Conservation (phyloP, 352 stramenopile genomes). For the Phytophthora vignae region DNA sequence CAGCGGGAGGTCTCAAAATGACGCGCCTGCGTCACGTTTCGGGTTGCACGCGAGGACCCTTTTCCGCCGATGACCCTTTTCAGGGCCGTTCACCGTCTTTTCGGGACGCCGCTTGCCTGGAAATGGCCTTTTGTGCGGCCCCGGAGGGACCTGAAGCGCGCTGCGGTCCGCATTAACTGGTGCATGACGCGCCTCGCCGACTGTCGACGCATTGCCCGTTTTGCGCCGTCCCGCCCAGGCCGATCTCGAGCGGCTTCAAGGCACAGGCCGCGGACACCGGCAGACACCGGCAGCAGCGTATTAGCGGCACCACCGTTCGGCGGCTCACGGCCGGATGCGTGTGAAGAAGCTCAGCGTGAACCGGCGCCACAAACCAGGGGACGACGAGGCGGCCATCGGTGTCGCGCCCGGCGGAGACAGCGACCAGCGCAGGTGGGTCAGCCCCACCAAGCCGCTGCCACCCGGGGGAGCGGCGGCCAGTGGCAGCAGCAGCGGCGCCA, state of each 20-base stretch:
- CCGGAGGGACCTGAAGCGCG: too few species aligned
- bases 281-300: too few species aligned
- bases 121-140: too few species aligned
- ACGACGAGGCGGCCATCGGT: slow-evolving; percentile 54
- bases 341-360: slow-evolving; percentile 81
- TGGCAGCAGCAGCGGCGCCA: slow-evolving; percentile 42
- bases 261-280: too few species aligned
- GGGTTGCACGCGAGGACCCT: slow-evolving; percentile 14
- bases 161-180: not conserved
- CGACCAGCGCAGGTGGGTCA: slow-evolving; percentile 52
- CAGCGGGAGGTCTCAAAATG: slow-evolving; percentile 15
- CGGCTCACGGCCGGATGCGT: slow-evolving; percentile 54
- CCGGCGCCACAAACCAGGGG: slow-evolving; percentile 67
- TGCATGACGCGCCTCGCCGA: not conserved
- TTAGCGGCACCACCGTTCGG: too few species aligned
- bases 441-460: slow-evolving; percentile 41
- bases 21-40: slow-evolving; percentile 30
- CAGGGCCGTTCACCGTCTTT: too few species aligned
- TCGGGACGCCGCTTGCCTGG: too few species aligned
- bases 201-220: slow-evolving; percentile 28
- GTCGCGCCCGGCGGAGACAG: slow-evolving; percentile 30
- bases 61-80: too few species aligned
- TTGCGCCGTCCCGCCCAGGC: slow-evolving; percentile 20
- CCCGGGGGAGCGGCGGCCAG: slow-evolving; percentile 9
- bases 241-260: slow-evolving; percentile 8